These are phyloP conservation scores for Sodiomyces alkalinus DNA, from an alignment of 2,329 filamentous ascomycete genomes.

Conservation along the genomic window DNA sequence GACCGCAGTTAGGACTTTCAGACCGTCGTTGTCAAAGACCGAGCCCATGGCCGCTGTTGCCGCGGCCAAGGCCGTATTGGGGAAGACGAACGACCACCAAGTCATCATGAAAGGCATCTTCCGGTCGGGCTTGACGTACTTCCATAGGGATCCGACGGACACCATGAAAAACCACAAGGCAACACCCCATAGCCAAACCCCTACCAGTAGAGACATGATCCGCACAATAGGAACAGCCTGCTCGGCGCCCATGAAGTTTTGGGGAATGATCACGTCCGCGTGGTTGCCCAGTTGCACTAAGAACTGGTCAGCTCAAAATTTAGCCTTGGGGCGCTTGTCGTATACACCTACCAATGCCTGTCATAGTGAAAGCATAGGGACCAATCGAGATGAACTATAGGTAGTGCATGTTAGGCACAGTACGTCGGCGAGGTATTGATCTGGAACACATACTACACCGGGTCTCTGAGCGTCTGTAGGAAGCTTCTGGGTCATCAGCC, in stretches of 20 bases:
- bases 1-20: conserved; percentile 52
- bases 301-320: background rate
- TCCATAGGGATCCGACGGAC: conserved; percentile 60
- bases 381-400: conserved; percentile 65
- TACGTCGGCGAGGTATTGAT: too few species aligned
- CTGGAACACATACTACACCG: conserved; percentile 41
- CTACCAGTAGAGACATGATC: conserved; percentile 41
- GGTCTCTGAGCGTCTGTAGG: conserved; percentile 62
- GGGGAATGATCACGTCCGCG: conserved; percentile 25
- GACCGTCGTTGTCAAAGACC: conserved; percentile 40
- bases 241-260: conserved; percentile 23
- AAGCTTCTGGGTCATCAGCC: conserved; percentile 77
- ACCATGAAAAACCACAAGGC: conserved; percentile 76
- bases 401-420: too few species aligned
- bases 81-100: conserved; percentile 74
- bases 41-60: conserved; percentile 58
- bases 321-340: background rate
- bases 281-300: conserved; percentile 29
- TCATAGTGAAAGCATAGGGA: conserved; percentile 46
- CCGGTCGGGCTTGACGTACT: conserved; percentile 39
- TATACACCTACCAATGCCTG: conserved; percentile 22
- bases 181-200: conserved; percentile 72
- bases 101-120: conserved; percentile 68
- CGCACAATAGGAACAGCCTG: conserved; percentile 28
- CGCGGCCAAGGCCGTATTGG: conserved; percentile 61